Conservation (phyloP, 2,329 filamentous ascomycete genomes). For the Grosmannia penicillata region DNA sequence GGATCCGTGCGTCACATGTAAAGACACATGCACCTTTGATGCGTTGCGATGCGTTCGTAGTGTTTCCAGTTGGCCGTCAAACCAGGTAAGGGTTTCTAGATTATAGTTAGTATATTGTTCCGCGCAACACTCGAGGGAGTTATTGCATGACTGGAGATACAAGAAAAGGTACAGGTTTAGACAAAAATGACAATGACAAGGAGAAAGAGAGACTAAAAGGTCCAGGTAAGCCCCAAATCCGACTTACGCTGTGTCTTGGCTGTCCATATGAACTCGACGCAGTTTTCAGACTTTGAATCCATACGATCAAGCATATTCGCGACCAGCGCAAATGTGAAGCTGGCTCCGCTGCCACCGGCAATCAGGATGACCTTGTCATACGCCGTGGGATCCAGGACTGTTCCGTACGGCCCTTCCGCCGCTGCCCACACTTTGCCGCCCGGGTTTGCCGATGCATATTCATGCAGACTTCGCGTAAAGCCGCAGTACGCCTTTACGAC, state of each 20-base stretch:
- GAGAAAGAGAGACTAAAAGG: neutral
- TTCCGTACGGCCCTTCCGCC: conserved; percentile 45
- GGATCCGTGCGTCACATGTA: conserved; percentile 21
- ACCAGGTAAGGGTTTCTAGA: conserved; percentile 22
- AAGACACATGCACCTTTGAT: conserved; percentile 20
- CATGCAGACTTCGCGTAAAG: conserved; percentile 41
- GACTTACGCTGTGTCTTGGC: conserved; percentile 29
- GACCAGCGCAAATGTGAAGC: conserved; percentile 37
- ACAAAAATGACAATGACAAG: neutral
- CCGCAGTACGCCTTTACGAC: conserved; percentile 42
- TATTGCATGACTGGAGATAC: no score
- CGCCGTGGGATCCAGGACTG: conserved; percentile 32
- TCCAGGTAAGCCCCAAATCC: no score
- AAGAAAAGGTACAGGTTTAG: conserved; percentile 6
- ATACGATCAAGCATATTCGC: conserved; percentile 29
- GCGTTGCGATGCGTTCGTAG: conserved; percentile 23
- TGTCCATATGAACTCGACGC: conserved; percentile 33
- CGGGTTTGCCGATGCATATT: conserved; percentile 32
- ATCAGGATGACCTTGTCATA: conserved; percentile 44
- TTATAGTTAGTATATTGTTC: no score
- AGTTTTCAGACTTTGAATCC: conserved; percentile 19
- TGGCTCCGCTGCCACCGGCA: conserved; percentile 46
- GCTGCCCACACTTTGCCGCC: conserved; percentile 33
- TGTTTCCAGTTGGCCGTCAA: conserved; percentile 22
- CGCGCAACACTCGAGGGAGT: no score